These are phyloP conservation scores for Asterophora parasitica DNA, from an alignment of 768 basidiomycete species.

Conservation along the genomic window DNA sequence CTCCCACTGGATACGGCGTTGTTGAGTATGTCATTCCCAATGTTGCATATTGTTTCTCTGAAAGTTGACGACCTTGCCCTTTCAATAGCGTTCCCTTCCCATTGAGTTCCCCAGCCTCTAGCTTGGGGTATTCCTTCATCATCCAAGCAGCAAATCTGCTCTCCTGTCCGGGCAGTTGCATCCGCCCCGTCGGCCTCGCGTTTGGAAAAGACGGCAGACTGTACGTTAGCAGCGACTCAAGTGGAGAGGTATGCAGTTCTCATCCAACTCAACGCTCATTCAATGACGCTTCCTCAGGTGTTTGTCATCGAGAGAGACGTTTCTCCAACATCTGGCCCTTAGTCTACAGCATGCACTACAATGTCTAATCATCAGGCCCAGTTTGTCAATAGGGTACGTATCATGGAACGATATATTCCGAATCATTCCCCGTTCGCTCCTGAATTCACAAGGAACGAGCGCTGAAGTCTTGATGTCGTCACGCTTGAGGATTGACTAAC, in stretches of 20 bases:
- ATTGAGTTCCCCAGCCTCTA: constrained; percentile 5
- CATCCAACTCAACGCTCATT: background rate
- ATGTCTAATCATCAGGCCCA: too few species aligned
- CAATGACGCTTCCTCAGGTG: background rate
- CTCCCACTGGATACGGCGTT: constrained; percentile 45
- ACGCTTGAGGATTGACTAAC: too few species aligned
- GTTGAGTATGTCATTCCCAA: constrained; percentile 25
- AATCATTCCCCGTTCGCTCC: too few species aligned
- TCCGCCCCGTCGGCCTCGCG: constrained; percentile 39
- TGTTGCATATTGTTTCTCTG: background rate
- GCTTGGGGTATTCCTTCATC: constrained; percentile 26
- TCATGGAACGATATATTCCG: too few species aligned
- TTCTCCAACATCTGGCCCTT: too few species aligned
- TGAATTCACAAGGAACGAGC: too few species aligned
- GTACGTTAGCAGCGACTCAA: constrained; percentile 40
- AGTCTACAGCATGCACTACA: too few species aligned
- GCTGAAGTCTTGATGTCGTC: too few species aligned
- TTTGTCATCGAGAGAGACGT: constrained; percentile 11
- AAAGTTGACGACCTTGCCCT: background rate
- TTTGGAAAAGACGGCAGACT: constrained; percentile 31
- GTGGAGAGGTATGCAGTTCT: constrained; percentile 31
- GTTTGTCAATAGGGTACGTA: too few species aligned
- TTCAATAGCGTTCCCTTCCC: constrained; percentile 24
- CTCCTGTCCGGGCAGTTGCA: constrained; percentile 37
- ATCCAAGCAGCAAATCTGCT: constrained; percentile 35